phyloP scores from a whole-genome alignment of 257 asterid species.

The Cinchona pubescens region DNA sequence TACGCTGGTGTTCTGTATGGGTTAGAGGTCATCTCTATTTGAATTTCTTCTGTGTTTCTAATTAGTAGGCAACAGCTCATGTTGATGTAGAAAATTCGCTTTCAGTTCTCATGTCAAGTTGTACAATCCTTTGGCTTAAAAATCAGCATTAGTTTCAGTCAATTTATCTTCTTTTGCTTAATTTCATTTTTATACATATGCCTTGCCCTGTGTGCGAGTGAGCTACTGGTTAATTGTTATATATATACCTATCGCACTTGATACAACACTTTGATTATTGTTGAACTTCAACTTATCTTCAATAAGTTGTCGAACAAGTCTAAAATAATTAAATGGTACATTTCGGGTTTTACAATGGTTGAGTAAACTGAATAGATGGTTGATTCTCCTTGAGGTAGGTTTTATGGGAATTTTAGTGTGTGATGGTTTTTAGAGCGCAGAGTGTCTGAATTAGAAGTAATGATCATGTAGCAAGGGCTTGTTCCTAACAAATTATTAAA shows the following conservation, averaged over 20 bases:
- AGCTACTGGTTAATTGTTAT: not conserved
- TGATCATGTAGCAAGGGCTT: too few relatives aligned
- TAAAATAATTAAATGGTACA: too few relatives aligned
- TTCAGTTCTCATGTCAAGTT: conserved; percentile 25
- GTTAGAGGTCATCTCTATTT: conserved; percentile 53
- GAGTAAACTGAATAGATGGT: not conserved
- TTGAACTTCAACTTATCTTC: not conserved
- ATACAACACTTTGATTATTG: not conserved
- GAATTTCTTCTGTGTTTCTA: not conserved
- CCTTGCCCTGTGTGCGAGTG: too few relatives aligned
- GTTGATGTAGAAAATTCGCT: conserved; percentile 28
- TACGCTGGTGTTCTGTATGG: conserved; percentile 80
- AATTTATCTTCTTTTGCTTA: not conserved
- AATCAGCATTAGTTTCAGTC: conserved; percentile 18
- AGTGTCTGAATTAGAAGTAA: too few relatives aligned
- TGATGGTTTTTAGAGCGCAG: not conserved
- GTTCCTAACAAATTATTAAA: too few relatives aligned
- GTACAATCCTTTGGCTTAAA: conserved; percentile 39
- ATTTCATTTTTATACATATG: too few relatives aligned
- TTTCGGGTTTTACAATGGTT: not conserved
- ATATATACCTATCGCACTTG: not conserved
- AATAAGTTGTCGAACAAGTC: not conserved
- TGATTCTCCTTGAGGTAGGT: not conserved
- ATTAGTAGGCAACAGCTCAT: conserved; percentile 25
- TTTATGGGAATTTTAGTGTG: too few relatives aligned